A percentile compares a stretch with the other conserved stretches of the same genome.
Evolutionary conservation across 179 eudicot genomes (phyloP).

Genomic region (Dionaea muscipula): DNA sequence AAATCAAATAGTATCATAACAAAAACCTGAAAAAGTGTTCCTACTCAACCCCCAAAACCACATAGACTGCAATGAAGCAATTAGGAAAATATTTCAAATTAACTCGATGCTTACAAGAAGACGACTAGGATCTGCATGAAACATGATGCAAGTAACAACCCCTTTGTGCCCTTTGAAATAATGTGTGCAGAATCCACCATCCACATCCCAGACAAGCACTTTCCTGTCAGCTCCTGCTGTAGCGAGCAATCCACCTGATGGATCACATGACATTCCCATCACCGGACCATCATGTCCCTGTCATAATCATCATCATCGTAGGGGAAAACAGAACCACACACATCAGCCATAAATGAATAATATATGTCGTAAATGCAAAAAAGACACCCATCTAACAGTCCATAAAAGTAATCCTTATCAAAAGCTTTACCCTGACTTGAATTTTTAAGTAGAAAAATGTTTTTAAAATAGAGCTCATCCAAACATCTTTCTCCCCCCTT

Average conservation of each 20-base stretch:
- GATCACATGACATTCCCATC: conserved; percentile 83
- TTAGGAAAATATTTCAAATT: neutral
- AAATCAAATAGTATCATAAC: no score
- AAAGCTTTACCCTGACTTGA: no score
- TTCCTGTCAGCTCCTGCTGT: conserved; percentile 89
- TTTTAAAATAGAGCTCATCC: no score
- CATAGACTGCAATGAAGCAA: neutral
- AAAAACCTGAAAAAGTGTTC: no score
- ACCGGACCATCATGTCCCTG: conserved; percentile 95
- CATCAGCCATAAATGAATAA: neutral
- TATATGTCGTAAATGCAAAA: no score
- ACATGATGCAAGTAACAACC: conserved; percentile 59
- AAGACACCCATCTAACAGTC: no score
- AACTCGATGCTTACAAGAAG: conserved; percentile 44
- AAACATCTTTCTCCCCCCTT: no score
- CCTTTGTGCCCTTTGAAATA: conserved; percentile 87
- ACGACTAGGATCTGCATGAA: conserved; percentile 71
- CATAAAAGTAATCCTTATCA: no score
- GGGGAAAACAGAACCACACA: neutral
- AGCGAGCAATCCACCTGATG: conserved; percentile 87
- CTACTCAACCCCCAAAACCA: no score
- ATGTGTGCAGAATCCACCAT: conserved; percentile 90
- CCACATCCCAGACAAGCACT: conserved; percentile 91
- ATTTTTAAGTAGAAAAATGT: no score
- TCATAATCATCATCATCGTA: neutral